phyloP scores from a whole-genome alignment of 2,329 filamentous ascomycete species.

The Claviceps sp. region DNA sequence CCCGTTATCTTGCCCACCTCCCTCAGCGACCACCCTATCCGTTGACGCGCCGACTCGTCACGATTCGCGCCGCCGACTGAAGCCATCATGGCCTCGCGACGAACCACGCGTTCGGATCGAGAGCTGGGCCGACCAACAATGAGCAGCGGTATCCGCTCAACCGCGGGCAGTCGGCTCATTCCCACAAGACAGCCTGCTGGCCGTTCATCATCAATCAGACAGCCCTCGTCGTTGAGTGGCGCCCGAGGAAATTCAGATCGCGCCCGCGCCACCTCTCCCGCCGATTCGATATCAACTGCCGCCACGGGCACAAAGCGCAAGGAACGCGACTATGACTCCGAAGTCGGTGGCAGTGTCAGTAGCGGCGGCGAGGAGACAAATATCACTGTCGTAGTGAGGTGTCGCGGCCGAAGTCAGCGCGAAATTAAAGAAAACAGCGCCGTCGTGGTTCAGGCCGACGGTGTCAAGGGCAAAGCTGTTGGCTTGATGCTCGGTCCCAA shows the following conservation, averaged over 20 bases:
- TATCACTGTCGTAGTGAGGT: constrained; percentile 94
- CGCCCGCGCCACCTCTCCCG: constrained; percentile 34
- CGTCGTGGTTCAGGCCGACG: constrained; percentile 78
- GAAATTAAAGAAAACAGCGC: constrained; percentile 92
- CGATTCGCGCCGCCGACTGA: background rate
- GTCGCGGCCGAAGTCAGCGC: constrained; percentile 80
- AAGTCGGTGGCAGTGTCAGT: constrained; percentile 17
- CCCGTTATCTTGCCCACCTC: background rate
- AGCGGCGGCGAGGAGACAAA: constrained; percentile 66
- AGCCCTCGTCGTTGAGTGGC: constrained; percentile 1
- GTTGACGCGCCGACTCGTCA: background rate
- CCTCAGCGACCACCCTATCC: background rate
- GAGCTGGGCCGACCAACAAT: constrained; percentile 6
- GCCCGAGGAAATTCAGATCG: constrained; percentile 4
- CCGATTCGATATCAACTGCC: constrained; percentile 44
- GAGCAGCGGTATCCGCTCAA: constrained; percentile 1
- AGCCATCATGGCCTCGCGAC: constrained; percentile 7
- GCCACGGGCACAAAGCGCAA: constrained; percentile 64
- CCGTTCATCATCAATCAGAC: constrained; percentile 3
- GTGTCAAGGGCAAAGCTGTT: constrained; percentile 72
- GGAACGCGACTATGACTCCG: constrained; percentile 67
- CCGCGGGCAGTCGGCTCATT: constrained; percentile 2
- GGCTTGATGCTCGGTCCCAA: constrained; percentile 87
- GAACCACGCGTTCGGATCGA: constrained; percentile 7
- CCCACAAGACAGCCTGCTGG: constrained; percentile 1